Base-by-base conservation (phyloP, 768 basidiomycete species). In the Gymnopilus dilepis region DNA sequence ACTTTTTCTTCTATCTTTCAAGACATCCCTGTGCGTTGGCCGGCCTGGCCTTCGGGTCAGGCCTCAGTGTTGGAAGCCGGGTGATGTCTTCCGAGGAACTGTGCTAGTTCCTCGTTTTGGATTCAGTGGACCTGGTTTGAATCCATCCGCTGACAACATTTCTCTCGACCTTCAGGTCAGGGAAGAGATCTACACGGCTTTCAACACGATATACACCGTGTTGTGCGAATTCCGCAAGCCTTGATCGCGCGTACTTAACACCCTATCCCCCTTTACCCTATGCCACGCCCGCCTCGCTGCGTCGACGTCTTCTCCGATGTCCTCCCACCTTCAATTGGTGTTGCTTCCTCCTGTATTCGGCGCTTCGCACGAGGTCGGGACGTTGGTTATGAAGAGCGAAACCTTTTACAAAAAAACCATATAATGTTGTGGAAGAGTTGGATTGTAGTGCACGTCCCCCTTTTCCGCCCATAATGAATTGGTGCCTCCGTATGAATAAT, bases 141-240 rank as follows among this genome's bases (percentile, higher is more conserved):
- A 78, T 65, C 71, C 69, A 70, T 78, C 75, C 76, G 79, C 82
- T 84, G 74, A 88, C 79, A n/a, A 68, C 73, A 58, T 73, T 76
- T 74, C 67, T 72, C 72, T 64, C 71, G 72, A 61, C 71, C 65
- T 66, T 71, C 76, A 97, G 95, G 91, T 98, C 78, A 86, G 97
- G 78, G 96, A 98, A 80, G 97, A 99, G 84, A 99, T 99, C 66
- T 99, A 99, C 74, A 95, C 94, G 34, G 97, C 97, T 24, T 99
- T 99, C 89, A 98, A 98, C 80, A 94, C 94, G 61, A 99, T 99
- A 60, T 99, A 99, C 77, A 97, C 97, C 61, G 97, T 99, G 81
- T 76, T 99, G 66, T 92, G 90, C 83, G 95, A 96, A 73, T 96
- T 94, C 84, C 86, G 92, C 76, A 96, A 94, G 78, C 93, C 92